These are phyloP conservation scores for Solanum lycopersicoides DNA, from an alignment of 257 asterid genomes.

Conservation along the genomic window DNA sequence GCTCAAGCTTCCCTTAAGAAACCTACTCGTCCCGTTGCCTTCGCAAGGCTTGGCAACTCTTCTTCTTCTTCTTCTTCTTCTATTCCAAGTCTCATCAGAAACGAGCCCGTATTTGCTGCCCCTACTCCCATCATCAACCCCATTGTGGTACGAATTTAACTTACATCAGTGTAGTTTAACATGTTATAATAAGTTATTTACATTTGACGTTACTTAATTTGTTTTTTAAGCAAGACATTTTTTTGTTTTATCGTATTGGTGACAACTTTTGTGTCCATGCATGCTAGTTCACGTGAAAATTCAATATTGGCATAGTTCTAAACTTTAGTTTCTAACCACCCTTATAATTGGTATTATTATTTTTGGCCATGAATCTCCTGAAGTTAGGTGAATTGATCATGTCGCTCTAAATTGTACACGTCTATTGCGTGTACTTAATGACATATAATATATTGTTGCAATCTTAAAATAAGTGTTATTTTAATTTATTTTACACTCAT, in stretches of 20 bases:
- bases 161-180: background rate
- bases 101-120: slow-evolving; percentile 91
- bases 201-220: background rate
- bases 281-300: background rate
- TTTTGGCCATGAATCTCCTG: slow-evolving; percentile 9
- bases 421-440: background rate
- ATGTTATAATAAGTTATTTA: background rate
- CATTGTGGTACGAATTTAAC: slow-evolving; percentile 29
- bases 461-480: background rate
- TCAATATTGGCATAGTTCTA: background rate
- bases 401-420: background rate
- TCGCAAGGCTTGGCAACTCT: slow-evolving; percentile 43
- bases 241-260: background rate
- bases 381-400: background rate
- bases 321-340: background rate
- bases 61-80: slow-evolving; percentile 28
- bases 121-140: slow-evolving; percentile 83
- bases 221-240: background rate
- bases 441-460: accelerated
- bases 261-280: background rate
- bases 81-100: slow-evolving; percentile 62
- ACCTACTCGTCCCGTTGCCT: slow-evolving; percentile 39
- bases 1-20: slow-evolving; percentile 17
- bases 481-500: background rate
- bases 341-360: background rate